Evolutionary conservation across 768 basidiomycete genomes (phyloP).

Genomic region (Rhodotorula sphaerocarpa): DNA sequence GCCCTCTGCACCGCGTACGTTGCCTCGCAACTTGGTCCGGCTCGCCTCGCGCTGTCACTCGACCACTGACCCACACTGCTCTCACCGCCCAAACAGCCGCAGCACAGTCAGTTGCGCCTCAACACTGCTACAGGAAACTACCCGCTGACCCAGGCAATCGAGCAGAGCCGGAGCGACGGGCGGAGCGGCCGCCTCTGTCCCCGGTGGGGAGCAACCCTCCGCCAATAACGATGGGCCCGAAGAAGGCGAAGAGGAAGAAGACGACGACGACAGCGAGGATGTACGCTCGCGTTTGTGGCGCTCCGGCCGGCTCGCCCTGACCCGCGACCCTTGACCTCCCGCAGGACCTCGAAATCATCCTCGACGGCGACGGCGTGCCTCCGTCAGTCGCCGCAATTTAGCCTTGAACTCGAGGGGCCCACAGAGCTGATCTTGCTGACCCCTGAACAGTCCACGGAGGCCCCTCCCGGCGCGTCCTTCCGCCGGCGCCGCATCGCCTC

Average conservation of each 20-base stretch:
- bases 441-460: slow-evolving; percentile 43
- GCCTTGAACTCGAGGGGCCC: too few relatives aligned
- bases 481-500: slow-evolving; percentile 14
- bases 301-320: slow-evolving; percentile 18
- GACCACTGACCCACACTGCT: neutral
- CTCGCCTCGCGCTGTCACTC: too few relatives aligned
- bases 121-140: too few relatives aligned
- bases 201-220: slow-evolving; percentile 42
- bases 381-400: too few relatives aligned
- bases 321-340: neutral
- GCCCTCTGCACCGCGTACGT: too few relatives aligned
- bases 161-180: too few relatives aligned
- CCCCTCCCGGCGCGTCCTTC: slow-evolving; percentile 25
- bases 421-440: too few relatives aligned
- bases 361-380: slow-evolving; percentile 61
- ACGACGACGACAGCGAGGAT: slow-evolving; percentile 47
- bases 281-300: slow-evolving; percentile 42
- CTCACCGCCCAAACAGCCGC: too few relatives aligned
- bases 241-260: slow-evolving; percentile 48
- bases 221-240: slow-evolving; percentile 45
- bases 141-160: too few relatives aligned
- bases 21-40: too few relatives aligned
- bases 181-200: neutral
- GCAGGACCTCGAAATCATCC: slow-evolving; percentile 83
- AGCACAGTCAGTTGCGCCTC: too few relatives aligned